These are phyloP conservation scores for Tricharina praecox DNA, from an alignment of 495 filamentous ascomycete genomes.

Conservation along the genomic window DNA sequence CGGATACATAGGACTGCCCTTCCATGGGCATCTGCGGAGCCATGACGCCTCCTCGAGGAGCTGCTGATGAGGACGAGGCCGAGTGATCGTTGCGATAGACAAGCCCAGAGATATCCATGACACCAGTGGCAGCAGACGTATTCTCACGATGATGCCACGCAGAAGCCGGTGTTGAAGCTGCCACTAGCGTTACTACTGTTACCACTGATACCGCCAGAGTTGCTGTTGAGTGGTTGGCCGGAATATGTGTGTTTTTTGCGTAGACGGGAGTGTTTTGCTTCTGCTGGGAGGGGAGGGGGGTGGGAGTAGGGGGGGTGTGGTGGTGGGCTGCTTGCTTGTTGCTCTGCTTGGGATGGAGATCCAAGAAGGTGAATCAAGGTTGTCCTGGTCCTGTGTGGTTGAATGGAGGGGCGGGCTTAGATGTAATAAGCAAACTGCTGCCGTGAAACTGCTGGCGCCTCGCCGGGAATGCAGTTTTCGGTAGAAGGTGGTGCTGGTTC, in stretches of 20 bases:
- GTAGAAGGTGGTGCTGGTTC: neutral
- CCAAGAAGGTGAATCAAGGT: slow-evolving; percentile 1
- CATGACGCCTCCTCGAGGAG: slow-evolving; percentile 23
- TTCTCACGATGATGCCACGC: slow-evolving; percentile 24
- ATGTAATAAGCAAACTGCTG: slow-evolving; percentile 9
- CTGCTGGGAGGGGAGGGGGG: neutral
- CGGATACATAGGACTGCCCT: slow-evolving; percentile 20
- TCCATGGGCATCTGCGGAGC: slow-evolving; percentile 25
- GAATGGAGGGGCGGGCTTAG: slow-evolving; percentile 3
- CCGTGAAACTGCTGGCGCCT: neutral
- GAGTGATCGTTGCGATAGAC: slow-evolving; percentile 27
- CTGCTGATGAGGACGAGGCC: slow-evolving; percentile 18
- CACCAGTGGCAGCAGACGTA: slow-evolving; percentile 11
- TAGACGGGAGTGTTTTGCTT: neutral
- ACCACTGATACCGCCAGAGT: slow-evolving; percentile 26
- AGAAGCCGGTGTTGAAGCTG: slow-evolving; percentile 21
- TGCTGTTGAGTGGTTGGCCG: slow-evolving; percentile 17
- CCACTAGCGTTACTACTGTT: slow-evolving; percentile 2
- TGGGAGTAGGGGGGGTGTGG: no score
- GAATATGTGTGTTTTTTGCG: neutral
- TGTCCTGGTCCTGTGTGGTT: neutral
- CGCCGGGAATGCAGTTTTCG: slow-evolving; percentile 7
- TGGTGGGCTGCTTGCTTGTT: no score
- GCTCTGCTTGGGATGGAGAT: no score
- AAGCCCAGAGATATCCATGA: slow-evolving; percentile 27